Evolutionary conservation across 345 rosid genomes (phyloP).

Genomic region (Crucihimalaya himalaica): DNA sequence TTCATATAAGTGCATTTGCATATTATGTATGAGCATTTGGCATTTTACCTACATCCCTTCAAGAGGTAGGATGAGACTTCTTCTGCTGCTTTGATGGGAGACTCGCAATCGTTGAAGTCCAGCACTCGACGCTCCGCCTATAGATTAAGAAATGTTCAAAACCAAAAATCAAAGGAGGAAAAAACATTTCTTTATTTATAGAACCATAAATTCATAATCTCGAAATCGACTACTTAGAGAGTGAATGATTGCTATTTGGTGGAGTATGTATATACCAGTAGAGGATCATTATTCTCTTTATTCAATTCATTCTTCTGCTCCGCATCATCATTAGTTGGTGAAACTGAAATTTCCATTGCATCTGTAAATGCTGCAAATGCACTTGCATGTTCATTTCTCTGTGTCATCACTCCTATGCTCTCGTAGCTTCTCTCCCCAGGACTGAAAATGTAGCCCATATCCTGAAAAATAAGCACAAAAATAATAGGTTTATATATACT

Average conservation of each 20-base stretch:
- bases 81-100: slow-evolving; percentile 58
- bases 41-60: slow-evolving; percentile 46
- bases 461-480: slow-evolving; percentile 49
- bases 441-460: slow-evolving; percentile 85
- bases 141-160: not conserved
- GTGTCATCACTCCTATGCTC: slow-evolving; percentile 80
- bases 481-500: not conserved
- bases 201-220: not conserved
- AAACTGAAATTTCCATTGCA: slow-evolving; percentile 63
- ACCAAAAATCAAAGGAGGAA: not conserved
- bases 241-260: not conserved
- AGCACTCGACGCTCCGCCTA: slow-evolving; percentile 76
- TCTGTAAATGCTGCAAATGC: slow-evolving; percentile 76
- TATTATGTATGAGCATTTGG: slow-evolving; percentile 14
- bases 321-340: slow-evolving; percentile 58
- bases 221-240: not conserved
- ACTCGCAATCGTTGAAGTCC: slow-evolving; percentile 92
- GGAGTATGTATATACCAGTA: slow-evolving; percentile 25
- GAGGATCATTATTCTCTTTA: slow-evolving; percentile 47
- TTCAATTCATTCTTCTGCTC: slow-evolving; percentile 46
- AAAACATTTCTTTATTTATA: not conserved
- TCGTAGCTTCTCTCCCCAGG: slow-evolving; percentile 91
- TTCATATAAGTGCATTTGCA: slow-evolving; percentile 24
- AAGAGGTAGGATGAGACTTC: slow-evolving; percentile 70
- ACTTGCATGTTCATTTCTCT: slow-evolving; percentile 60